Evolutionary conservation across 2,329 filamentous ascomycete genomes (phyloP), one percentile per base, ranked within the genome.

Genomic region (Malbranchea cinnamomea): DNA sequence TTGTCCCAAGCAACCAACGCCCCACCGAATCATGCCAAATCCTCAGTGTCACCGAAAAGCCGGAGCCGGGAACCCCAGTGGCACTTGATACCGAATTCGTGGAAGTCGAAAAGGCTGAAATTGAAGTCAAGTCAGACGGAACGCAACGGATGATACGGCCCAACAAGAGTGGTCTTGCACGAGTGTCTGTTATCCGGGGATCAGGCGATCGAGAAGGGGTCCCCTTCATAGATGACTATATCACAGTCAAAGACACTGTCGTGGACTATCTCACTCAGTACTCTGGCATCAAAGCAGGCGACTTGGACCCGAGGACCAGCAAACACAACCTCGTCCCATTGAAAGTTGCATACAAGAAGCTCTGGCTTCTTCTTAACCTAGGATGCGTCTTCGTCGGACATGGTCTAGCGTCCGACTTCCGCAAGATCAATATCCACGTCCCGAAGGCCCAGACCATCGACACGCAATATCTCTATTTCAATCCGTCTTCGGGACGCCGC

Each of bases 31-130:
- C 52, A 14, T 57, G 49, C 21, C 39, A 44, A 8, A 53, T 54
- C 18, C 49, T 60, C 30, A 53, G 33, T 20, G 41, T 44, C 12
- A 45, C 73, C 0, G 85, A 94, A 54, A 65, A 63, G 5, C 83
- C 81, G 1, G 67, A 68, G 0, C 67, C 76, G 0, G 71, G 76
- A 9, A 83, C 74, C 2, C 77, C 89, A 7, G 71, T 94, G 25
- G 89, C 85, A 1, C 72, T 98, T 4, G 89, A 98, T 49, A 92
- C 91, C 0, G 89, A 98, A 53, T 98, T 98, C 43, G 91, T 98
- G 5, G 77, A 84, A 13, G 70, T 94, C 2, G 80, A 91, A 40
- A 79, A 89, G 41, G 83, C 89, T 26, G 87, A 95, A 50, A 92
- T 94, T 31, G 83, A 94, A 47, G 83, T 98, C 60, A 92, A 91